These are phyloP conservation scores for Aspergillus wentii DNA, from an alignment of 495 filamentous ascomycete species.

Conservation along the genomic window DNA sequence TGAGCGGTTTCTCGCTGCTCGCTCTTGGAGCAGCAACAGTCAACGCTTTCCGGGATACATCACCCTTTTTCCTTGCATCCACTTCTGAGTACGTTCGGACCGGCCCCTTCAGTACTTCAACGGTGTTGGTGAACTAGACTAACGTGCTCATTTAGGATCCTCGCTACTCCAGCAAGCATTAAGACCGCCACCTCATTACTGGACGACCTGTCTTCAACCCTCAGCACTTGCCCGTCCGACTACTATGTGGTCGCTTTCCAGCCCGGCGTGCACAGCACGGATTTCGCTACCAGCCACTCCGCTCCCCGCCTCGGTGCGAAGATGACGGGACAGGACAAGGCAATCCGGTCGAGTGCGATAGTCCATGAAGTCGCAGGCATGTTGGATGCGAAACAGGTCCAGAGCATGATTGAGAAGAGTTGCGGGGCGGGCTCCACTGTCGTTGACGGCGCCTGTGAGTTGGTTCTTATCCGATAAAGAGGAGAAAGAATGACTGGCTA, in stretches of 20 bases:
- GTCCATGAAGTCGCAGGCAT: conserved; percentile 62
- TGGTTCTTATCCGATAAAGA: background rate
- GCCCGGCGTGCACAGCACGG: conserved; percentile 65
- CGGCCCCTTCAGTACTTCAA: conserved; percentile 6
- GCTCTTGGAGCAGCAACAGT: conserved; percentile 56
- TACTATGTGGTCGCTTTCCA: conserved; percentile 80
- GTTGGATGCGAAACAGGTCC: conserved; percentile 51
- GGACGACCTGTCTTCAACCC: conserved; percentile 28
- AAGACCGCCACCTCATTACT: conserved; percentile 34
- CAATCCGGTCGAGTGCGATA: conserved; percentile 42
- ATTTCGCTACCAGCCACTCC: conserved; percentile 50
- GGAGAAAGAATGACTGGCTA: conserved; percentile 5
- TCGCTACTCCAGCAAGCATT: conserved; percentile 39
- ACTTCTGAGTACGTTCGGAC: conserved; percentile 60
- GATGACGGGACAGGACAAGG: conserved; percentile 43
- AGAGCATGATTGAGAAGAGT: conserved; percentile 43
- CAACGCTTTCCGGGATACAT: conserved; percentile 75
- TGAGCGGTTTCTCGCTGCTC: conserved; percentile 54
- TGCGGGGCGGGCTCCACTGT: conserved; percentile 48
- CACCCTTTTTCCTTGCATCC: conserved; percentile 82
- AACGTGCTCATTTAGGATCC: conserved; percentile 34
- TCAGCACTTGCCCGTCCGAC: conserved; percentile 66
- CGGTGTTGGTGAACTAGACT: conserved; percentile 19
- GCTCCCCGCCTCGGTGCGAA: conserved; percentile 58
- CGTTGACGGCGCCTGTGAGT: conserved; percentile 62